Conservation (phyloP, 148 eudicot species). For the Talinum fruticosum region DNA sequence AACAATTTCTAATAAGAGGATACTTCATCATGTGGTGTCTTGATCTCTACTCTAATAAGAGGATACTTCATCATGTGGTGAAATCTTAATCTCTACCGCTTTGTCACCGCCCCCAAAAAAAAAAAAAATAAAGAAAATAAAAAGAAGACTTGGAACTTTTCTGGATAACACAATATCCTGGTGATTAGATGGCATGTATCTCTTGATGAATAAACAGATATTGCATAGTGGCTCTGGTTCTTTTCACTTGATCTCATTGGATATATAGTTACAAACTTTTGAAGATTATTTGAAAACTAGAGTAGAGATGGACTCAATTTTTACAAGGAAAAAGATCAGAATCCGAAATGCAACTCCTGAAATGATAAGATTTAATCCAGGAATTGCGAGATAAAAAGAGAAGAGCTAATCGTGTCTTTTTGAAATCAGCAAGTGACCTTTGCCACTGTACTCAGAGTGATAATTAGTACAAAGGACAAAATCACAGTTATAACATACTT, state of each 20-base stretch:
- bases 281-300: background rate
- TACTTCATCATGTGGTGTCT: background rate
- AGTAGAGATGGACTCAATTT: background rate
- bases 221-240: background rate
- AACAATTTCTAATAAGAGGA: background rate
- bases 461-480: too few relatives aligned
- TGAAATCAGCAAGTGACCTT: too few relatives aligned
- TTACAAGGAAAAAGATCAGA: background rate
- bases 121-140: too few relatives aligned
- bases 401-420: too few relatives aligned
- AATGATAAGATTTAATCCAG: background rate
- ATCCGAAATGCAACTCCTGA: background rate
- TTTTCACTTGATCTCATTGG: background rate
- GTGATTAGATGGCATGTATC: background rate
- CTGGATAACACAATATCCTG: background rate
- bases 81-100: background rate
- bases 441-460: too few relatives aligned
- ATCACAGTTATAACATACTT: too few relatives aligned
- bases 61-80: background rate
- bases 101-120: background rate
- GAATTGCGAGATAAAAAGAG: background rate
- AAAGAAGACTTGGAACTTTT: background rate
- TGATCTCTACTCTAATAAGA: background rate
- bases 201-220: background rate
- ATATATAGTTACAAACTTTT: background rate